These are phyloP conservation scores for Talaromyces atroroseus DNA, from an alignment of 2,329 filamentous ascomycete species.

Conservation along the genomic window DNA sequence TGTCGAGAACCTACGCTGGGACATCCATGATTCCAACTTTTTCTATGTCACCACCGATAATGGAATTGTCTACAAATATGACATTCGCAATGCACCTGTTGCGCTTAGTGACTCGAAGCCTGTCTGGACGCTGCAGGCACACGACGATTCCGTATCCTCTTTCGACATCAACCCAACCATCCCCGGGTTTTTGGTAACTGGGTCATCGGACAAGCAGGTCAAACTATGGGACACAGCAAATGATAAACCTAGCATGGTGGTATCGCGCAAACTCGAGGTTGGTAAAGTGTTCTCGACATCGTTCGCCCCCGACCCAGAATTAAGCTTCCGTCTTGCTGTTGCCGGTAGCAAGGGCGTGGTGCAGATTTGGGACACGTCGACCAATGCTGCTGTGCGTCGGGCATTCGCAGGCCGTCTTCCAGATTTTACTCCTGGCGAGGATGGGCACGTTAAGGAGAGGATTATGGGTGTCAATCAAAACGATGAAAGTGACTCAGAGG, in stretches of 20 bases:
- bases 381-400: constrained; percentile 78
- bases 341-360: constrained; percentile 90
- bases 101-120: constrained; percentile 72
- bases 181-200: constrained; percentile 88
- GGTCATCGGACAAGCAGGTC: constrained; percentile 87
- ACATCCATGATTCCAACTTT: constrained; percentile 84
- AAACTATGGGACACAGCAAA: constrained; percentile 92
- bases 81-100: constrained; percentile 69
- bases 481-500: constrained; percentile 60
- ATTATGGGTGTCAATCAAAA: constrained; percentile 62
- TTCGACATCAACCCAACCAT: constrained; percentile 89
- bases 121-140: constrained; percentile 90
- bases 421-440: constrained; percentile 44
- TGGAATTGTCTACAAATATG: constrained; percentile 87
- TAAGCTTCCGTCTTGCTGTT: constrained; percentile 86
- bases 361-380: constrained; percentile 95
- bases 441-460: constrained; percentile 64
- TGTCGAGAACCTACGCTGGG: constrained; percentile 88
- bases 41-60: constrained; percentile 95
- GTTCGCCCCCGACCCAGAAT: constrained; percentile 85
- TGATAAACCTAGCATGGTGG: constrained; percentile 80
- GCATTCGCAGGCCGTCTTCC: constrained; percentile 72
- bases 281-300: constrained; percentile 88
- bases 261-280: constrained; percentile 84
- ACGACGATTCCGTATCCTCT: constrained; percentile 83